Evolutionary conservation across 257 asterid genomes (phyloP).

Genomic region (Solanum clarkiae): DNA sequence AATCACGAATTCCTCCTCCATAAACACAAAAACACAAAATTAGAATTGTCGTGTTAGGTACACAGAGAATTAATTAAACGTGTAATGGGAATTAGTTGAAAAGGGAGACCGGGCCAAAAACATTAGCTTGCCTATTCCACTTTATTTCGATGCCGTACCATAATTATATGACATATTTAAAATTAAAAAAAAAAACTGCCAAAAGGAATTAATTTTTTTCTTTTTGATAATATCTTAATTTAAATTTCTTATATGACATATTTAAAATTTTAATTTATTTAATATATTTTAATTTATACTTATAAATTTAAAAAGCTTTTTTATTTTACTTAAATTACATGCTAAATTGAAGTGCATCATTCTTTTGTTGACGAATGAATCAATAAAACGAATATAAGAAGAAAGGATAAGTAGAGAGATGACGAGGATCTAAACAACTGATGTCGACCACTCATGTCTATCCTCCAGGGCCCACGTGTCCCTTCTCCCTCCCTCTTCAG

Average conservation of each 20-base stretch:
- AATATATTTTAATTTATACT: no score
- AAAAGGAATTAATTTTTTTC: no score
- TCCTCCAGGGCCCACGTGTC: conserved; percentile 24
- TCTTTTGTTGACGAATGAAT: no score
- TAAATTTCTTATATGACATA: no score
- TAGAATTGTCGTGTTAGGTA: background rate
- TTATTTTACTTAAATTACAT: no score
- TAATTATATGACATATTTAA: background rate
- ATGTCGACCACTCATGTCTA: conserved; percentile 36
- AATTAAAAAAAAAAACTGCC: no score
- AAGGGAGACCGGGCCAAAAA: background rate
- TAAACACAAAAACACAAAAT: background rate
- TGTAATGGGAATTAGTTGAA: background rate
- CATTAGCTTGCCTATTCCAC: background rate
- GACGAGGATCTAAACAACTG: conserved; percentile 33
- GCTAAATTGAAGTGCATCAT: no score
- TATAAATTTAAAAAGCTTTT: no score
- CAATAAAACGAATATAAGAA: background rate
- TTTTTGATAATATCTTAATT: no score
- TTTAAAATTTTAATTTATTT: no score
- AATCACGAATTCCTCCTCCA: no score
- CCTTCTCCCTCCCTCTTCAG: background rate
- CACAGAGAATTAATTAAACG: background rate
- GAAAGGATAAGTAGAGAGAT: conserved; percentile 18
- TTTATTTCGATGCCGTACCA: background rate